Base-by-base conservation (phyloP, 106 monocot species). In the Narthecium ossifragum region DNA sequence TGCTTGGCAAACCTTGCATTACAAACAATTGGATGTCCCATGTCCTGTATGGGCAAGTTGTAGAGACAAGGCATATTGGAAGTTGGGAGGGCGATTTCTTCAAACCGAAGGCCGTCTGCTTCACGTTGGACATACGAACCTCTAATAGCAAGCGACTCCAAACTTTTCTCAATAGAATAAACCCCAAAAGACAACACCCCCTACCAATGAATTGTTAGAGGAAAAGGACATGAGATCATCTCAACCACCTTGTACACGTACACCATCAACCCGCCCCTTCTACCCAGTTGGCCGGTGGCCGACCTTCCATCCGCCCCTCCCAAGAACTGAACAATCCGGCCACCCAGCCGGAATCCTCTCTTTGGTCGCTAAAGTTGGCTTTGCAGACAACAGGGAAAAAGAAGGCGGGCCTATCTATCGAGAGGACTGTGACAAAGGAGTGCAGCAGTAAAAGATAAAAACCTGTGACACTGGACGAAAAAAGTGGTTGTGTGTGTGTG, bases 141-240 rank as follows among this genome's bases (percentile, higher is more conserved):
- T n/a, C 20, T 24, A 47, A 22, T 33, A 23, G 45, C 26, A 56
- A 25, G 55, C 43, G 41, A 46, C 39, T 28, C 31, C 46, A n/a
- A n/a, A 39, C 53, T 40, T 56, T 55, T 43, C 26, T 56, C 25
- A 27, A 10, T 5, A 52, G 30, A 51, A 38, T 53, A 22, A 53
- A 41, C 40, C 37, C 30, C 52, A 34, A 31, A 53, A 26, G n/a
- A 52, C 70, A 70, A 70, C 62, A 53, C 59, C 49, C 59, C 34
- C 48, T 29, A 60, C 18, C 37, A 38, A 47, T 34, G 25, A 46
- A 46, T 47, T 59, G 15, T 58, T 22, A 22, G 6, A 27, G 14
- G 41, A 58, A 36, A 68, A 27, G 17, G 56, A 33, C 48, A 1
- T 34, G 10, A 43, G 67, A 68, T 58, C 30, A 55, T 34, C 26